A percentile compares a stretch with the other conserved stretches of the same genome.
These are phyloP conservation scores for Pseudogymnoascus sp. DNA, from an alignment of 2,329 filamentous ascomycete genomes.

Conservation along the genomic window DNA sequence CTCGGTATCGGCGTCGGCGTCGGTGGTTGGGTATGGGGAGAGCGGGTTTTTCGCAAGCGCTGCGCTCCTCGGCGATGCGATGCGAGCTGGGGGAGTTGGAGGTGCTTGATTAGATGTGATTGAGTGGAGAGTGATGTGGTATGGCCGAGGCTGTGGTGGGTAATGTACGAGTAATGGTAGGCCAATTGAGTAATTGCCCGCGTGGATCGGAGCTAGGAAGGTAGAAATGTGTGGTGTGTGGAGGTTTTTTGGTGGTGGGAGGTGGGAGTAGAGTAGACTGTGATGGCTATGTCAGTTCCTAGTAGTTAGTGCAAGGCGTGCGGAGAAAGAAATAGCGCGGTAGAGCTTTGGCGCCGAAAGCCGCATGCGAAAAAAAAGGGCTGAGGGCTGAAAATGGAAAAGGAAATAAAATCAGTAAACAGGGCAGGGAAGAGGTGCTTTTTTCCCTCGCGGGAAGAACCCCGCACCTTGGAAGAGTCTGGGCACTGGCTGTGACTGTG, in stretches of 20 bases:
- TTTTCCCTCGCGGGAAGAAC: not conserved
- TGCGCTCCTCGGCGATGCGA: not conserved
- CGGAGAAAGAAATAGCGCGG: too few species aligned
- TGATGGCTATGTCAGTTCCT: not conserved
- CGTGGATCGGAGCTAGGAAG: not conserved
- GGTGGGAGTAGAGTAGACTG: not conserved
- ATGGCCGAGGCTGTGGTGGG: not conserved
- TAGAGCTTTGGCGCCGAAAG: not conserved
- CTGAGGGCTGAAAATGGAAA: not conserved
- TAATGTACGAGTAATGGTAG: not conserved
- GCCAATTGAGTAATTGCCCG: not conserved
- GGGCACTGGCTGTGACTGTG: too few species aligned
- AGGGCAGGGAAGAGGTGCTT: not conserved
- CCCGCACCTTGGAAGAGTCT: not conserved
- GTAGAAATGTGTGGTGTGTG: not conserved
- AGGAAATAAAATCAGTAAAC: not conserved
- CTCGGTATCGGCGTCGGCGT: not conserved
- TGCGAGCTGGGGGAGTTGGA: not conserved
- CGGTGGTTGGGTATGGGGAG: not conserved
- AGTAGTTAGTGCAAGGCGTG: too few species aligned
- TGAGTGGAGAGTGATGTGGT: not conserved
- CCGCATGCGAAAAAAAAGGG: not conserved
- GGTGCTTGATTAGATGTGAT: not conserved
- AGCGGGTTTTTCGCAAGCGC: not conserved
- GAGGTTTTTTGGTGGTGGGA: not conserved